phyloP scores from a whole-genome alignment of 257 asterid genomes.

The Jacaranda copaia region DNA sequence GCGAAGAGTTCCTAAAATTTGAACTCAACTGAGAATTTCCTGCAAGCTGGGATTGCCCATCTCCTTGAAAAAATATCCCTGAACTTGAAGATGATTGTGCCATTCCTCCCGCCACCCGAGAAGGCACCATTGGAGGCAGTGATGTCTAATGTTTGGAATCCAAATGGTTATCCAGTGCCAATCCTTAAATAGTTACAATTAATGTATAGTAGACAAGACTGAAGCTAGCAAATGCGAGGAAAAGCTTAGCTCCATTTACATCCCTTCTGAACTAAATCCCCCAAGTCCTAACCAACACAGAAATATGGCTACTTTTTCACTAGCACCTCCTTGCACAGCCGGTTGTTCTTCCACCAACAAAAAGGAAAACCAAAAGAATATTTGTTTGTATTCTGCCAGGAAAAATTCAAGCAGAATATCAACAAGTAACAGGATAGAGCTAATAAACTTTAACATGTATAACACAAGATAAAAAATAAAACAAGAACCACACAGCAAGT shows the following conservation, averaged over 20 bases:
- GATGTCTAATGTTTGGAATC: conserved; percentile 44
- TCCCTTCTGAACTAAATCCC: conserved; percentile 9
- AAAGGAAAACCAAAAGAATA: conserved; percentile 16
- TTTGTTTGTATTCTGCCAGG: conserved; percentile 33
- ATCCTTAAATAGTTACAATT: conserved; percentile 22
- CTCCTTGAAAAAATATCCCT: conserved; percentile 85
- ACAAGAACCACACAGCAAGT: not conserved
- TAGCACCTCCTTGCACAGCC: conserved; percentile 27
- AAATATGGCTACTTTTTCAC: conserved; percentile 6
- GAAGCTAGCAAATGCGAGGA: conserved; percentile 4
- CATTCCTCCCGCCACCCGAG: conserved; percentile 77
- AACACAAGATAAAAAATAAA: not conserved
- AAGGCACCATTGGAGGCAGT: conserved; percentile 71
- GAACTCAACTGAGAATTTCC: conserved; percentile 81
- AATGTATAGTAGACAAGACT: conserved; percentile 13
- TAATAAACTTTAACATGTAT: conserved; percentile 9
- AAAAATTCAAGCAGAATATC: conserved; percentile 21
- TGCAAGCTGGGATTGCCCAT: conserved; percentile 67
- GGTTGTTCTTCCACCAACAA: conserved; percentile 16
- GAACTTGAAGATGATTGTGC: conserved; percentile 85
- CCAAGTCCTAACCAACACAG: conserved; percentile 14
- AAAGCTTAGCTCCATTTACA: conserved; percentile 23
- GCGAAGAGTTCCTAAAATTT: conserved; percentile 71
- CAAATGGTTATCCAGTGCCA: conserved; percentile 53
- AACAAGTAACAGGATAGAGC: conserved; percentile 25